phyloP scores from a whole-genome alignment of 306 rosid species.

The Sophora flavescens region DNA sequence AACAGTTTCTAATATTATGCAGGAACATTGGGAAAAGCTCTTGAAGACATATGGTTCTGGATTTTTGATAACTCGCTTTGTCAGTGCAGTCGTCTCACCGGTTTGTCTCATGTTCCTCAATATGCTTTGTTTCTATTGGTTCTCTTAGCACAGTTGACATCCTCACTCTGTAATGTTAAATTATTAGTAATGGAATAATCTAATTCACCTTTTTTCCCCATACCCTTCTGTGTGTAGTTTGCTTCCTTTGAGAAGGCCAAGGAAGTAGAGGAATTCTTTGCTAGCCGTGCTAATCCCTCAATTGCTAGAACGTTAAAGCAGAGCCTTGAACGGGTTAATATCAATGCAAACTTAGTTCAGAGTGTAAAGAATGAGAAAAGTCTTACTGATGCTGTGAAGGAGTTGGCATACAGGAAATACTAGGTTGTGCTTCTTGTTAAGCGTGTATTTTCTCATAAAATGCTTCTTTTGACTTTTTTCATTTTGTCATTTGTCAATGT shows the following conservation, averaged over 20 bases:
- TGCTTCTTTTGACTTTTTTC: neutral
- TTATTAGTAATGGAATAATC: neutral
- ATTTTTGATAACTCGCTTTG: conserved; percentile 75
- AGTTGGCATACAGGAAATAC: conserved; percentile 61
- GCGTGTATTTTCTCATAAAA: neutral
- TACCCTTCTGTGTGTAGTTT: conserved; percentile 62
- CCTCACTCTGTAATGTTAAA: neutral
- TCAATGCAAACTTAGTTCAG: conserved; percentile 83
- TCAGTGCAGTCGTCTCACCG: conserved; percentile 77
- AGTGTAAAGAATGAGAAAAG: conserved; percentile 60
- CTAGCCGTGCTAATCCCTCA: conserved; percentile 52
- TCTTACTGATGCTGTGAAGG: conserved; percentile 59
- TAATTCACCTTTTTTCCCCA: neutral
- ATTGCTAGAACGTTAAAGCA: conserved; percentile 87
- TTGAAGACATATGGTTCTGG: conserved; percentile 77
- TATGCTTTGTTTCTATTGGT: conserved; percentile 29
- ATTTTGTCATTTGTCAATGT: neutral
- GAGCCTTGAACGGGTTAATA: conserved; percentile 82
- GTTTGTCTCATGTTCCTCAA: conserved; percentile 57
- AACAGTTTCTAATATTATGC: conserved; percentile 37
- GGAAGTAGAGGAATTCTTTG: conserved; percentile 88
- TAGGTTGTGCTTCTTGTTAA: conserved; percentile 26
- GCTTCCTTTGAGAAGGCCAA: conserved; percentile 81
- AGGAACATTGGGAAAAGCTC: conserved; percentile 81
- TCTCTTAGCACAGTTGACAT: neutral